Conservation (phyloP, 2,329 filamentous ascomycete species). For the Curvularia spicifera region DNA sequence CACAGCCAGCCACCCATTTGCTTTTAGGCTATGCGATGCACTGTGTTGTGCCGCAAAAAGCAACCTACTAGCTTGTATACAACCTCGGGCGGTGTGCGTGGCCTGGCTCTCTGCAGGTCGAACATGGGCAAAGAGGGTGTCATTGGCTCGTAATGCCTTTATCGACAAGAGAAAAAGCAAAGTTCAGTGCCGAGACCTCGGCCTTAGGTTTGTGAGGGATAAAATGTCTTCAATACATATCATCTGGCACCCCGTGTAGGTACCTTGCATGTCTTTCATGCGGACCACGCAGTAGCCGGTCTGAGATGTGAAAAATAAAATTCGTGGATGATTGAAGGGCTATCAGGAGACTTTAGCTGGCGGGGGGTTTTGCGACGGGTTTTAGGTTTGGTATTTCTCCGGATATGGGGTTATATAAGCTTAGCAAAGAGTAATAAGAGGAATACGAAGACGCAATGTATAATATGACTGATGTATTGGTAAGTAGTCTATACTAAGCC, state of each 20-base stretch:
- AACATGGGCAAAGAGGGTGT: not conserved
- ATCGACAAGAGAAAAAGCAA: not conserved
- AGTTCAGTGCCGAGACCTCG: not conserved
- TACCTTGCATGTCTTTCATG: not conserved
- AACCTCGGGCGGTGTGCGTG: not conserved
- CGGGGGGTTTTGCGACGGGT: not conserved
- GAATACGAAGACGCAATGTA: not conserved
- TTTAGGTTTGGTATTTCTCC: not conserved
- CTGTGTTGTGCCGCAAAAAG: not conserved
- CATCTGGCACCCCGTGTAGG: not conserved
- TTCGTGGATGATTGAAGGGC: not conserved
- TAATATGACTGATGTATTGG: not conserved
- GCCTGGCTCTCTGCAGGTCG: not conserved
- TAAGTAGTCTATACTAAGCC: not conserved
- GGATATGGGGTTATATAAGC: not conserved
- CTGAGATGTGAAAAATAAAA: not conserved
- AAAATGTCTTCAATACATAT: not conserved
- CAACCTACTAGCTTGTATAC: not conserved
- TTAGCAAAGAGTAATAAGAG: not conserved
- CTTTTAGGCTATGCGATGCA: not conserved
- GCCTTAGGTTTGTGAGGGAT: not conserved
- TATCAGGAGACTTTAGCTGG: not conserved
- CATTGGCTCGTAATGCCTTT: not conserved
- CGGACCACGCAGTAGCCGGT: not conserved
- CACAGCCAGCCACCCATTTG: not conserved